These are phyloP conservation scores for Macadamia tetraphylla DNA, from an alignment of 164 flowering plant species.

Conservation along the genomic window DNA sequence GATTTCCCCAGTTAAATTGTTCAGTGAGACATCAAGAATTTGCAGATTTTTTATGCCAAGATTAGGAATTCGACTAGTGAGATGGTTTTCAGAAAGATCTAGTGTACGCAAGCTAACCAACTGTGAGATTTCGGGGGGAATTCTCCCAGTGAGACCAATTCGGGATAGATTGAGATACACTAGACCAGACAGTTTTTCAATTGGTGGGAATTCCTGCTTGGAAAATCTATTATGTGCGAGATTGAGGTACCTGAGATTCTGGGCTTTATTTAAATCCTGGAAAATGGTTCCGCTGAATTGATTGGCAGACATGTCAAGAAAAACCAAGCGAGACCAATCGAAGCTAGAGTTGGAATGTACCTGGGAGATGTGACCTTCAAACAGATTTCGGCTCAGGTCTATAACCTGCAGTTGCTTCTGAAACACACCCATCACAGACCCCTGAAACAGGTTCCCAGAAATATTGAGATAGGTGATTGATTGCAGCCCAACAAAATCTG, in stretches of 20 bases:
- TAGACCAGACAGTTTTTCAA: slow-evolving; percentile 32
- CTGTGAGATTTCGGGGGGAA: slow-evolving; percentile 42
- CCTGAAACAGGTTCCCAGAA: no score
- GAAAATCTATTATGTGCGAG: slow-evolving; percentile 68
- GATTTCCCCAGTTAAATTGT: slow-evolving; percentile 60
- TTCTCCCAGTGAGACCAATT: slow-evolving; percentile 38
- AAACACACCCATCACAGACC: no score
- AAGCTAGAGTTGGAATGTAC: no score
- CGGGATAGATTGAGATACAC: slow-evolving; percentile 72
- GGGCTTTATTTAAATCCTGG: slow-evolving; percentile 32
- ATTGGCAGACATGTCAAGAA: no score
- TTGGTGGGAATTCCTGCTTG: slow-evolving; percentile 38
- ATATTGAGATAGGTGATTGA: no score
- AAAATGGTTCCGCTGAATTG: slow-evolving; percentile 57
- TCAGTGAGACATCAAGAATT: slow-evolving; percentile 56
- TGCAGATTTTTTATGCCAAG: slow-evolving; percentile 32
- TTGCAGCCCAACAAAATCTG: no score
- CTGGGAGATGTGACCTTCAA: no score
- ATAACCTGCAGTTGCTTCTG: no score
- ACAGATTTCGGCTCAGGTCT: no score
- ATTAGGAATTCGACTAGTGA: slow-evolving; percentile 45
- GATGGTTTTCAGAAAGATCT: slow-evolving; percentile 70
- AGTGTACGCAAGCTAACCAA: slow-evolving; percentile 41
- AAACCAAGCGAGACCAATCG: no score
- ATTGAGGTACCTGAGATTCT: slow-evolving; percentile 60